phyloP scores from a whole-genome alignment of 2,329 filamentous ascomycete species.

The Harringtonia lauricola region DNA sequence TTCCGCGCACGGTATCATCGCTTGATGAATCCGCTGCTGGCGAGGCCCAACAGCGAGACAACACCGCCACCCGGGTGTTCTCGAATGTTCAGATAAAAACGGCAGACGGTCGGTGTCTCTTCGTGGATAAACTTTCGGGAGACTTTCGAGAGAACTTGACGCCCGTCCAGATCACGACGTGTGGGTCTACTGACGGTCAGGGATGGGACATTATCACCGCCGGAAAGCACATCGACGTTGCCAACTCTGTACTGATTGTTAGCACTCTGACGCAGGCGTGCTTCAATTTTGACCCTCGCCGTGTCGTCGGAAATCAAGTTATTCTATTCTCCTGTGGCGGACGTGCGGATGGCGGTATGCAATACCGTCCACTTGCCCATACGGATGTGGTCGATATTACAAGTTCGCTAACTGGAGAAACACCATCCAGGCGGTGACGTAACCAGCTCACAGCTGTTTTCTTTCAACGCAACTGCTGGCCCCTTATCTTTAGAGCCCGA shows the following conservation, averaged over 20 bases:
- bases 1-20: constrained; percentile 24
- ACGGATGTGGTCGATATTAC: background rate
- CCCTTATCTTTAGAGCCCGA: constrained; percentile 32
- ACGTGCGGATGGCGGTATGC: constrained; percentile 38
- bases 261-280: constrained; percentile 47
- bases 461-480: constrained; percentile 29
- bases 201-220: constrained; percentile 36
- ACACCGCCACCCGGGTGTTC: constrained; percentile 30
- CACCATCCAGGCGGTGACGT: constrained; percentile 28
- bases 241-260: constrained; percentile 37
- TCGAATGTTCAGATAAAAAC: constrained; percentile 32
- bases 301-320: constrained; percentile 38
- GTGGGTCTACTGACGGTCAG: constrained; percentile 29
- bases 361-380: too few relatives aligned
- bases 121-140: constrained; percentile 33
- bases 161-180: constrained; percentile 32
- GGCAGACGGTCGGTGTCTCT: constrained; percentile 31
- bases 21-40: constrained; percentile 31
- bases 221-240: constrained; percentile 38
- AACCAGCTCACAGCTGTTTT: constrained; percentile 40
- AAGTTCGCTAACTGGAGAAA: background rate
- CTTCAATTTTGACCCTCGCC: constrained; percentile 44
- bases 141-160: constrained; percentile 37
- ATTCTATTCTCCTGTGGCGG: constrained; percentile 48
- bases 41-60: constrained; percentile 33